Base-by-base conservation (phyloP, 1,139 yeast species). In the Magnusiomyces clavatus region DNA sequence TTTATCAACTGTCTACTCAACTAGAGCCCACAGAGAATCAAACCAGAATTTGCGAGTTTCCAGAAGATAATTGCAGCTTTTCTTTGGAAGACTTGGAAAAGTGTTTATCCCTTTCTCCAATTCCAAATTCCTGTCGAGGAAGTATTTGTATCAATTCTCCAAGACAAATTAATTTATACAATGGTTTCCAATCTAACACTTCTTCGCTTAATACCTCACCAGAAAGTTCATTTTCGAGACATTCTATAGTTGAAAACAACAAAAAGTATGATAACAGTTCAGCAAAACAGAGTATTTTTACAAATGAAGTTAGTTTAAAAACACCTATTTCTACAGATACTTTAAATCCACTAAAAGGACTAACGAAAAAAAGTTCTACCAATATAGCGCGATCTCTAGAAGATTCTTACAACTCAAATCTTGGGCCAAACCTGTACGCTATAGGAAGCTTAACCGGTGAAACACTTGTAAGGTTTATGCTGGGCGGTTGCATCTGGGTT, bases 371-470 rank as follows among this genome's bases (percentile, higher is more conserved):
- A n/a, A 11, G 4, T n/a, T 8, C 42, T 8, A 41, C 13, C 13
- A 41, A n/a, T 31, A 35, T 29, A 36, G 24, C 36, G 48, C 24
- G 42, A 11, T 19, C 16, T 19, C 37, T 54, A 14, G 41, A 45
- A 36, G 31, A 24, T 24, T 24, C 31, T 5, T 24, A 24, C 31
- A 24, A 24, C 31, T 24, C 31, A 5, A 24, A 24, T 24, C 49
- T 54, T 12, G 53, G 56, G 1, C 36, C 24, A 12, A 51, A 51
- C 2, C 57, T 66, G 8, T 64, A 59, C 54, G 62, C 60, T 3
- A 54, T 66, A 44, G 70, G 70, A 10, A 63, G 68, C 52, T 53
- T 67, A 20, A 58, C 66, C 8, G 70, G 70, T 10, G 70, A 67
- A 52, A 58, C 69, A 1, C 54, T 67, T 34, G 68, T 67, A 6